Conservation (phyloP, 2,329 filamentous ascomycete species). For the Botrytis paeoniae region DNA sequence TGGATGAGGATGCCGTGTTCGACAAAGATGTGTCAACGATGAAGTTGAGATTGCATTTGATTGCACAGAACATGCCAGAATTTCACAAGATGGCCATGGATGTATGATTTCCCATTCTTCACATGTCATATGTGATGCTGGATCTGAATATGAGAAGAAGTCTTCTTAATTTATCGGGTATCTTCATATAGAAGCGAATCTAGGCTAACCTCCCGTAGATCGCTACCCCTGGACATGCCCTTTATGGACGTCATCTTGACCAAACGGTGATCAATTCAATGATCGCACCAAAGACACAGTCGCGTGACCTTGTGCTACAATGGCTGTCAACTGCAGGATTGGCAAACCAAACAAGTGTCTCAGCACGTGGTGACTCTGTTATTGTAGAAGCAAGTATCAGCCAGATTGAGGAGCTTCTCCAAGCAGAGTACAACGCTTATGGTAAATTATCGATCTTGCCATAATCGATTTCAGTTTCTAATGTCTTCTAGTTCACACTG, state of each 20-base stretch:
- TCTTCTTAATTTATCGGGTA: neutral
- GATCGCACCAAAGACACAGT: constrained; percentile 52
- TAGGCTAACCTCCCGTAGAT: constrained; percentile 29
- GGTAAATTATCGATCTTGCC: constrained; percentile 39
- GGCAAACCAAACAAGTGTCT: constrained; percentile 44
- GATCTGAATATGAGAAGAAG: neutral
- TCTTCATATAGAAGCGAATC: neutral
- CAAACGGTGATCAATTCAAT: constrained; percentile 51
- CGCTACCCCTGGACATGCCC: constrained; percentile 46
- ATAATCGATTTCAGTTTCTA: constrained; percentile 11
- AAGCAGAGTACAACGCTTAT: constrained; percentile 51
- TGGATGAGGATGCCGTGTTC: constrained; percentile 26
- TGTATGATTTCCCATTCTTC: constrained; percentile 22
- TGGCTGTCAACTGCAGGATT: constrained; percentile 54
- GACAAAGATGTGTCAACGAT: constrained; percentile 31
- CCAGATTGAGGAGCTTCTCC: constrained; percentile 51
- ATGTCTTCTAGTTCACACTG: constrained; percentile 25
- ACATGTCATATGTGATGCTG: neutral
- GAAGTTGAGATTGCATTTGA: constrained; percentile 33
- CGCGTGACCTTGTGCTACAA: constrained; percentile 51
- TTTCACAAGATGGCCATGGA: constrained; percentile 36
- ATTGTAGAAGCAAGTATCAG: constrained; percentile 48
- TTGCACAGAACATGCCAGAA: constrained; percentile 34
- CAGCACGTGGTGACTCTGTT: constrained; percentile 52
- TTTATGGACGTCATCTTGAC: constrained; percentile 54